Conservation (phyloP, 2,329 filamentous ascomycete genomes). For the Colletotrichum cordylinicola region DNA sequence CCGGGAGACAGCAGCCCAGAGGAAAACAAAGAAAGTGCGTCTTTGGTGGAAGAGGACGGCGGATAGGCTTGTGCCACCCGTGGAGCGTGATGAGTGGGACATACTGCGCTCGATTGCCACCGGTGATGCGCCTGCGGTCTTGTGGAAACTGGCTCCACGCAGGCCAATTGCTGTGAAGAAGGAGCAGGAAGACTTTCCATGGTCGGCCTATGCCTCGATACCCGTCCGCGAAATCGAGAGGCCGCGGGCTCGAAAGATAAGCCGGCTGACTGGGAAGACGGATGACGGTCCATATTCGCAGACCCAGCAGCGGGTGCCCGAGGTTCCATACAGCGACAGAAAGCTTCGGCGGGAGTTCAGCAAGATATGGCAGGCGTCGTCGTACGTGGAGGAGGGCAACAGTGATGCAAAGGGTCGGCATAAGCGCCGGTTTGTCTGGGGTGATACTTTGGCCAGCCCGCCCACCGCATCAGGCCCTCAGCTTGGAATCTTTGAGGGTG, state of each 20-base stretch:
- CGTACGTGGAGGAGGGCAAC: conserved; percentile 41
- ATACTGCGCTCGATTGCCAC: conserved; percentile 50
- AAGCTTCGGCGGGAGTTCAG: conserved; percentile 54
- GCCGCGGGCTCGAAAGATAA: conserved; percentile 35
- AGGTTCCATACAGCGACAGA: conserved; percentile 33
- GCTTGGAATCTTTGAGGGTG: conserved; percentile 53
- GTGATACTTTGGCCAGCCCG: conserved; percentile 32
- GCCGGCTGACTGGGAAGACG: conserved; percentile 39
- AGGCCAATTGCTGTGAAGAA: conserved; percentile 32
- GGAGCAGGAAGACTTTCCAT: conserved; percentile 39
- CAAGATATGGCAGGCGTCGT: conserved; percentile 49
- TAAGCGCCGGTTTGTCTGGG: conserved; percentile 52
- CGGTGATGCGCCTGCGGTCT: conserved; percentile 41
- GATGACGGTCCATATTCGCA: conserved; percentile 43
- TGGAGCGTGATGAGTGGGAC: conserved; percentile 61
- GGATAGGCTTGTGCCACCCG: conserved; percentile 57
- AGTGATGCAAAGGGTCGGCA: conserved; percentile 28
- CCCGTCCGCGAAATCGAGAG: conserved; percentile 46
- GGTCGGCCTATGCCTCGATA: conserved; percentile 45
- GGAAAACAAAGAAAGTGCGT: conserved; percentile 47
- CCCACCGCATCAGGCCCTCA: conserved; percentile 38
- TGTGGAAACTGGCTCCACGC: conserved; percentile 44
- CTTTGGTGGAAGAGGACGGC: conserved; percentile 53
- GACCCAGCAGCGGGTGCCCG: conserved; percentile 28
- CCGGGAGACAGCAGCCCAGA: conserved; percentile 42